phyloP scores from a whole-genome alignment of 495 filamentous ascomycete species.

The Penicillium taxi region DNA sequence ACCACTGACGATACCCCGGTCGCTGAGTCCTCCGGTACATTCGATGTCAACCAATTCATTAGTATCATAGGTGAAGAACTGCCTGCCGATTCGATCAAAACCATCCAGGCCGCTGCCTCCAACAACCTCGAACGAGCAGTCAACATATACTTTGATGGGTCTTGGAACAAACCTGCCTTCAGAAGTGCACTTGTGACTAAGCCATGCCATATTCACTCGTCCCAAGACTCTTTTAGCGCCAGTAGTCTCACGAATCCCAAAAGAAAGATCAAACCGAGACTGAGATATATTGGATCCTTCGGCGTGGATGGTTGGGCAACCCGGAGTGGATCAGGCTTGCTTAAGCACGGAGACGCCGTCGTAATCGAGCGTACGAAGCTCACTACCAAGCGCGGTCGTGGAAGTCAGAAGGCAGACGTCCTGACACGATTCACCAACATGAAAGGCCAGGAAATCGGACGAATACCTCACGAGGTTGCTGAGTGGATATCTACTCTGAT shows the following conservation, averaged over 20 bases:
- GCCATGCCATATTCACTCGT: slow-evolving; percentile 1
- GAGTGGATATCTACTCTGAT: slow-evolving; percentile 89
- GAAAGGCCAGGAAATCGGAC: slow-evolving; percentile 73
- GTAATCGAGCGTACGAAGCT: slow-evolving; percentile 75
- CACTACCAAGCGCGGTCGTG: slow-evolving; percentile 43
- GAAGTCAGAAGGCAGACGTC: slow-evolving; percentile 60
- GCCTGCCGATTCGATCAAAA: slow-evolving; percentile 38
- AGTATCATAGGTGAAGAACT: slow-evolving; percentile 63
- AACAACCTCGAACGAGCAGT: slow-evolving; percentile 60
- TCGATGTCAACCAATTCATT: slow-evolving; percentile 62
- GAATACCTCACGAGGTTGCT: slow-evolving; percentile 84
- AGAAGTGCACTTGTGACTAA: slow-evolving; percentile 6
- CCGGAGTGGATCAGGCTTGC: slow-evolving; percentile 62
- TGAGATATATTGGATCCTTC: slow-evolving; percentile 83
- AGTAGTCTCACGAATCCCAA: slow-evolving; percentile 2
- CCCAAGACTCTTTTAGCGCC: not conserved
- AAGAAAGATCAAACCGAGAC: slow-evolving; percentile 46
- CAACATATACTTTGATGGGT: slow-evolving; percentile 89
- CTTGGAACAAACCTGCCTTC: slow-evolving; percentile 56
- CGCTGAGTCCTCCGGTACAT: no score
- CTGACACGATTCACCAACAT: slow-evolving; percentile 88
- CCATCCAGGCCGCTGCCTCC: slow-evolving; percentile 51
- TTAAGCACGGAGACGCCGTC: slow-evolving; percentile 71
- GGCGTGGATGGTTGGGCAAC: slow-evolving; percentile 90
- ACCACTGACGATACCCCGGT: no score